Evolutionary conservation across 2,329 filamentous ascomycete genomes (phyloP).

Genomic region (Bimuria novae-zelandiae): DNA sequence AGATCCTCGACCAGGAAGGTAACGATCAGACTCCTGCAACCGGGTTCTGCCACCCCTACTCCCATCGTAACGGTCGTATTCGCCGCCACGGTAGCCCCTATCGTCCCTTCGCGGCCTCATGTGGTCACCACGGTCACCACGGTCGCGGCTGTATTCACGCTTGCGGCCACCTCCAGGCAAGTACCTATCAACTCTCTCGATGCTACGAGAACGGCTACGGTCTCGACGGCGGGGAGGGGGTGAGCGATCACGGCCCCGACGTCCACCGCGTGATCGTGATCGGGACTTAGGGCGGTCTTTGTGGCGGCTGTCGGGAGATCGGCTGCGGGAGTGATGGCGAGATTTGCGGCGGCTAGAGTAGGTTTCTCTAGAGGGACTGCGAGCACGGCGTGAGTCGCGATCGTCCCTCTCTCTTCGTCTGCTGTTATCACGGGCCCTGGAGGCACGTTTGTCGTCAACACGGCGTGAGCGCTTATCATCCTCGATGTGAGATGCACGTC

Average conservation of each 20-base stretch:
- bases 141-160: slow-evolving; percentile 23
- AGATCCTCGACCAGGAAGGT: slow-evolving; percentile 28
- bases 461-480: slow-evolving; percentile 28
- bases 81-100: slow-evolving; percentile 48
- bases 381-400: slow-evolving; percentile 24
- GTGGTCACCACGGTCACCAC: slow-evolving; percentile 5
- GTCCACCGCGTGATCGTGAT: slow-evolving; percentile 24
- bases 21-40: slow-evolving; percentile 38
- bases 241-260: slow-evolving; percentile 24
- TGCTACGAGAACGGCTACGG: slow-evolving; percentile 34
- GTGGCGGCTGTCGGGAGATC: slow-evolving; percentile 27
- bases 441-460: slow-evolving; percentile 21
- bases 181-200: slow-evolving; percentile 46
- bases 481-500: slow-evolving; percentile 29
- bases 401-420: slow-evolving; percentile 31
- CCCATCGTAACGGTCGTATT: slow-evolving; percentile 46
- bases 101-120: slow-evolving; percentile 48
- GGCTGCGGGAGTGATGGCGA: slow-evolving; percentile 34
- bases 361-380: slow-evolving; percentile 37
- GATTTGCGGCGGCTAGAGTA: slow-evolving; percentile 35
- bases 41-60: slow-evolving; percentile 27
- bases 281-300: slow-evolving; percentile 25
- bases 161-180: slow-evolving; percentile 29
- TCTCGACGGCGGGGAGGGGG: slow-evolving; percentile 23
- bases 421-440: slow-evolving; percentile 26